Percentiles rank a stretch among this genome's conserved stretches.
Evolutionary conservation across 768 basidiomycete genomes (phyloP).

Genomic region (Exsudoporus frostii): DNA sequence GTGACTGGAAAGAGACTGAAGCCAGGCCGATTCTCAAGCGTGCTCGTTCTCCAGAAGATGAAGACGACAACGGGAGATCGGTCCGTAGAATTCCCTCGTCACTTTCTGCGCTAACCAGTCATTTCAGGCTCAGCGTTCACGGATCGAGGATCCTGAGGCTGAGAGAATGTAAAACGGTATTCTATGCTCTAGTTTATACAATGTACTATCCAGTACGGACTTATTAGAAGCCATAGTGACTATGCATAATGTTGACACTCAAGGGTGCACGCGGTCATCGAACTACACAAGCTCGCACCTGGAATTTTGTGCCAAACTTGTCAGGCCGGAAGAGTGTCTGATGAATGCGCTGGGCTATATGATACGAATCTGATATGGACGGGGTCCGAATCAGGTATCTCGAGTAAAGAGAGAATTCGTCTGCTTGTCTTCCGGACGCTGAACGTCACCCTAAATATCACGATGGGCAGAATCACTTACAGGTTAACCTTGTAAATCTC

Average conservation of each 20-base stretch:
- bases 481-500: constrained; percentile 47
- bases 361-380: constrained; percentile 65
- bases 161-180: constrained; percentile 59
- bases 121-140: constrained; percentile 53
- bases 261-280: constrained; percentile 34
- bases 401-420: constrained; percentile 44
- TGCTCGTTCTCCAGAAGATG: constrained; percentile 75
- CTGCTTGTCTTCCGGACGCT: constrained; percentile 31
- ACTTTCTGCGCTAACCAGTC: constrained; percentile 5
- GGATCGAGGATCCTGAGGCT: constrained; percentile 60
- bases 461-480: constrained; percentile 36
- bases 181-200: constrained; percentile 26
- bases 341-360: constrained; percentile 60
- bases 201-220: constrained; percentile 8
- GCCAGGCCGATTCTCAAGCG: constrained; percentile 54
- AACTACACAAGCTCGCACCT: constrained; percentile 47
- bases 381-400: constrained; percentile 55
- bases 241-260: constrained; percentile 10
- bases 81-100: constrained; percentile 37
- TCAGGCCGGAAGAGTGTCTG: constrained; percentile 47
- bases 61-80: constrained; percentile 54
- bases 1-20: constrained; percentile 77
- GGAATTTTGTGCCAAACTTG: constrained; percentile 37
- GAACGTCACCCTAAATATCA: background rate
- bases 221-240: constrained; percentile 14